phyloP scores from a whole-genome alignment of 345 rosid genomes.

The Corchorus olitorius region DNA sequence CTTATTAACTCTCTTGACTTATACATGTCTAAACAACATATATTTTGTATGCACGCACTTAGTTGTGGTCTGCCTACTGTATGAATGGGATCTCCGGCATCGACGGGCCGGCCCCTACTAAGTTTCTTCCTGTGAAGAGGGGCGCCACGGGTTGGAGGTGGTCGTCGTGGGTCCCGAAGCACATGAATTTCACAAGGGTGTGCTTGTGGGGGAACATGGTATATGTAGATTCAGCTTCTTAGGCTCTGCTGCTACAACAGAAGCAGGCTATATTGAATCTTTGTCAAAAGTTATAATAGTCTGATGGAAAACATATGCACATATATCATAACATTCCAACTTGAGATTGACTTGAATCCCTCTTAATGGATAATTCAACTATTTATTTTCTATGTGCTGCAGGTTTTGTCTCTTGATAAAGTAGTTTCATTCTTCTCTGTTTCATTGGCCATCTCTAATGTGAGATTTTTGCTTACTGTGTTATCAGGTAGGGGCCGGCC shows the following conservation, averaged over 20 bases:
- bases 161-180: constrained; percentile 47
- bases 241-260: constrained; percentile 11
- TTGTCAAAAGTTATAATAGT: background rate
- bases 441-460: background rate
- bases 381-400: too few relatives aligned
- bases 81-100: constrained; percentile 28
- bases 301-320: background rate
- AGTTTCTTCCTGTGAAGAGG: constrained; percentile 29
- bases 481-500: constrained; percentile 45
- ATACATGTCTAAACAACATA: background rate
- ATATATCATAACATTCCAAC: background rate
- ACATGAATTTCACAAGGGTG: constrained; percentile 44
- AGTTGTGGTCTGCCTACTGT: constrained; percentile 14
- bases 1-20: constrained; percentile 3
- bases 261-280: background rate
- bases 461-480: constrained; percentile 13
- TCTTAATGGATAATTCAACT: background rate
- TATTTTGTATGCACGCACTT: constrained; percentile 11
- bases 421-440: background rate
- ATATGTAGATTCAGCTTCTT: background rate
- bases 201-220: constrained; percentile 30
- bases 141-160: constrained; percentile 29
- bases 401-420: background rate
- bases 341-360: background rate
- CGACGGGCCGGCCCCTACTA: constrained; percentile 61